A percentile compares a stretch with the other conserved stretches of the same genome.
phyloP scores from a whole-genome alignment of 441 rosid genomes.

The Erodium trifolium region DNA sequence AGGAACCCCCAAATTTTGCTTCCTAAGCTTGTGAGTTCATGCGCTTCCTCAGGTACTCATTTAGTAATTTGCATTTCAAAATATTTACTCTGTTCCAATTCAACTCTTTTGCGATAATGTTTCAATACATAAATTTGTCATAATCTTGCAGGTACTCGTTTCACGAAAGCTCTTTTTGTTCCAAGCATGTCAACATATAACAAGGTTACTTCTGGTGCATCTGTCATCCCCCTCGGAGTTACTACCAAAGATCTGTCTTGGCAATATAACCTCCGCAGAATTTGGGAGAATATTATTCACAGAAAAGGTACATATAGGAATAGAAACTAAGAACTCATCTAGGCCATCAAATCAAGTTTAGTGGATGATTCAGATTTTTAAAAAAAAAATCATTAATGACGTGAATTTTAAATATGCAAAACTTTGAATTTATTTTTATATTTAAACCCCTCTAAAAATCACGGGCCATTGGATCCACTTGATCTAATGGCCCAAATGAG shows the following conservation, averaged over 20 bases:
- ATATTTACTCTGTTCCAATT: too few relatives aligned
- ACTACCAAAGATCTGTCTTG: conserved; percentile 50
- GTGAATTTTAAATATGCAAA: too few relatives aligned
- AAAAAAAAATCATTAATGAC: too few relatives aligned
- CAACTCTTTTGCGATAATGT: too few relatives aligned
- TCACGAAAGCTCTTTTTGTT: conserved; percentile 69
- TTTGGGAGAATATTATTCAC: conserved; percentile 63
- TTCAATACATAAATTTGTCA: neutral
- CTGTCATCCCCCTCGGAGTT: conserved; percentile 33
- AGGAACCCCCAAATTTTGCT: conserved; percentile 75
- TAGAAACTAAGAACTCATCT: neutral
- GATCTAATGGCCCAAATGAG: too few relatives aligned
- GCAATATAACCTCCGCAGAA: conserved; percentile 62
- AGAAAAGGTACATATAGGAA: conserved; percentile 41
- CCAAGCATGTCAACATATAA: conserved; percentile 69
- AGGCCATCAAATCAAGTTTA: too few relatives aligned
- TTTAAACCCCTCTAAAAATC: too few relatives aligned
- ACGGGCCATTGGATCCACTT: too few relatives aligned
- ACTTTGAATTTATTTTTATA: too few relatives aligned
- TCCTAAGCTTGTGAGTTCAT: conserved; percentile 52
- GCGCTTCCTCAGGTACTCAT: conserved; percentile 60
- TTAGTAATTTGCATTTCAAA: too few relatives aligned
- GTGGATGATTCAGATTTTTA: too few relatives aligned
- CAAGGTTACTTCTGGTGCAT: conserved; percentile 61
- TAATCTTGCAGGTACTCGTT: conserved; percentile 45